Base-by-base conservation (phyloP, 139 green algal species). In the Klebsormidium nitens region DNA sequence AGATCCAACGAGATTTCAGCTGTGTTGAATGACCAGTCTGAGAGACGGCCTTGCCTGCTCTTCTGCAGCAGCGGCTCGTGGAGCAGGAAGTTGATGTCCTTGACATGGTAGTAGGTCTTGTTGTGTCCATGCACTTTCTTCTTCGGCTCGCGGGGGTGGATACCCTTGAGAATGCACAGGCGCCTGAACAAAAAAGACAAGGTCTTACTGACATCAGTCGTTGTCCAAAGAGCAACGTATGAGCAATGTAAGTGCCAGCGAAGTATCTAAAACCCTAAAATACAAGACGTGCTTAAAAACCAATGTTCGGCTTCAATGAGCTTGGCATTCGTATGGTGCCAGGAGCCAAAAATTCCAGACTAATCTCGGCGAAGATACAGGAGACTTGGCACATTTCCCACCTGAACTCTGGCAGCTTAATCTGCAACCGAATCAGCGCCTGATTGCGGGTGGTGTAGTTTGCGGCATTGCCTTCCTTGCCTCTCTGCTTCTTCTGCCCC, bases 21-120 rank as follows among this genome's bases (percentile, higher is more conserved):
- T 91, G 79, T n/a, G n/a, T n/a, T n/a, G n/a, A n/a, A 94, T 88
- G n/a, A n/a, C n/a, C n/a, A n/a, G n/a, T n/a, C n/a, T 50, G n/a
- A n/a, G n/a, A n/a, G n/a, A n/a, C n/a, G 62, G 37, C 35, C n/a
- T 29, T n/a, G 60, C 68, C 57, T 70, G 31, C 28, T 19, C 46
- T 90, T 91, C 23, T 91, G 75, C 1, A 99, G 82, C 37, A 98
- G 81, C 2, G 91, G 95, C 82, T 99, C 95, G 64, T 98, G 93
- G 28, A 86, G 70, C 40, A 99, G 82, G 76, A 90, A 99, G 69
- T 87, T 89, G 69, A 99, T 93, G 79, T 98, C 95, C 80, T 97
- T 97, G 29, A 89, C 69, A 69, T 98, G 95, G 81, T 98, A 99
- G 81, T 98, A 99, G 1, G 93, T 98, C 81, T 98, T 98, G 84